Evolutionary conservation across 306 rosid genomes (phyloP).

Genomic region (Hippophae gyantsensis): DNA sequence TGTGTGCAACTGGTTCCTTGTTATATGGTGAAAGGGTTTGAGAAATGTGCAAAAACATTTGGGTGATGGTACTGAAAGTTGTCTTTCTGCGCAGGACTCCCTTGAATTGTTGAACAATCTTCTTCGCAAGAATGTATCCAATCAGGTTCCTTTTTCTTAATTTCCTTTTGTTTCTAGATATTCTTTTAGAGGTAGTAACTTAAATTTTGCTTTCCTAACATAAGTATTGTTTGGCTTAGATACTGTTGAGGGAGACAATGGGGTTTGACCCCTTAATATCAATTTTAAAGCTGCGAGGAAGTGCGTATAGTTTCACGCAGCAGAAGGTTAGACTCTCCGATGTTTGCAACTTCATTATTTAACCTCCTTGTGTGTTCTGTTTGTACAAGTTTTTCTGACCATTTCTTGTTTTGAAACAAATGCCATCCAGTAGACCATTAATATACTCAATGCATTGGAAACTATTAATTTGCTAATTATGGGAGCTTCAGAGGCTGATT

Average conservation of each 20-base stretch:
- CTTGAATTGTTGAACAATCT: constrained; percentile 82
- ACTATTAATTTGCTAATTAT: constrained; percentile 58
- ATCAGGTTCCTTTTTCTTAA: constrained; percentile 59
- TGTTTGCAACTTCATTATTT: constrained; percentile 19
- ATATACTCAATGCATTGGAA: constrained; percentile 76
- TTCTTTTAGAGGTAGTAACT: constrained; percentile 18
- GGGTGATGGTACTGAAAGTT: constrained; percentile 16
- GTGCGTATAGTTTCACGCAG: constrained; percentile 64
- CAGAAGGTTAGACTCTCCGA: constrained; percentile 74
- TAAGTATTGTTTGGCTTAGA: constrained; percentile 31
- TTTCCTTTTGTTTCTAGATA: constrained; percentile 8
- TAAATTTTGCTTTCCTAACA: neutral
- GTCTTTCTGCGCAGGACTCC: constrained; percentile 58
- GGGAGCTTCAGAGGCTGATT: constrained; percentile 68
- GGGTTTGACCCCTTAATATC: constrained; percentile 80
- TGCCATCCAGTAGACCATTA: constrained; percentile 87
- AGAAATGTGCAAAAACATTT: constrained; percentile 1
- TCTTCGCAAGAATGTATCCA: constrained; percentile 59
- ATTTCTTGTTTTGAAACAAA: constrained; percentile 39
- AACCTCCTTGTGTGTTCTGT: neutral
- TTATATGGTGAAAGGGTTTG: neutral
- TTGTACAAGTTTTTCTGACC: constrained; percentile 33
- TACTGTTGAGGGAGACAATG: constrained; percentile 75
- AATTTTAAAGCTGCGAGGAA: constrained; percentile 67
- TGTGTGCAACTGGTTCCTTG: neutral